These are phyloP conservation scores for Trypanosomatidae sp. DNA, from an alignment of 208 protist species.

Conservation along the genomic window DNA sequence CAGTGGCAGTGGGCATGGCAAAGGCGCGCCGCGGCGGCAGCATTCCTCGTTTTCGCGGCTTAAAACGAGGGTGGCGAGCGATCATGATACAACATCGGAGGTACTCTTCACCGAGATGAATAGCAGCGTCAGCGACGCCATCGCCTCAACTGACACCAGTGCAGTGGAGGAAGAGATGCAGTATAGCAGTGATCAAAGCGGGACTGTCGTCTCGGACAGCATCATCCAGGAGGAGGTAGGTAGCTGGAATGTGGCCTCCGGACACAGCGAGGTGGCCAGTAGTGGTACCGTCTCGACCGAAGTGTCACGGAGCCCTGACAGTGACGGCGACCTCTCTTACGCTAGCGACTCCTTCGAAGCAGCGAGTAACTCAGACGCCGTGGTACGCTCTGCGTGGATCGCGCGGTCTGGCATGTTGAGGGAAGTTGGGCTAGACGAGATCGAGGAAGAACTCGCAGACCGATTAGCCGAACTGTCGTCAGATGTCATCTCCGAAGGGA, in stretches of 20 bases:
- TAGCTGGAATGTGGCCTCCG: constrained; percentile 2
- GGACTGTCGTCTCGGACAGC: constrained; percentile 18
- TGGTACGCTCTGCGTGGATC: neutral
- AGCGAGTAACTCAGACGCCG: neutral
- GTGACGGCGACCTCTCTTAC: neutral
- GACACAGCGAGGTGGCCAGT: constrained; percentile 1
- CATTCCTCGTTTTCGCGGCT: neutral
- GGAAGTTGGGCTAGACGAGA: constrained; percentile 20
- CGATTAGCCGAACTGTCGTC: constrained; percentile 24
- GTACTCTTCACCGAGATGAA: neutral
- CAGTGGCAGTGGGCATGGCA: neutral
- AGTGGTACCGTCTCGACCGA: constrained; percentile 4
- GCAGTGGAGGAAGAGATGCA: constrained; percentile 46
- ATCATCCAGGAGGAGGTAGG: constrained; percentile 31
- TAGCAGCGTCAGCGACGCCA: constrained; percentile 8
- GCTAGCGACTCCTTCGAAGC: neutral
- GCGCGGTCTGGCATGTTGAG: neutral
- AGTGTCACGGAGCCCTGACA: neutral
- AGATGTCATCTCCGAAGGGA: constrained; percentile 7
- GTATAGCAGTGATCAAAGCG: constrained; percentile 17
- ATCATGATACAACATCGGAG: neutral
- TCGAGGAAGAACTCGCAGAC: constrained; percentile 27
- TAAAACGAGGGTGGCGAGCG: neutral
- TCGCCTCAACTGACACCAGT: constrained; percentile 8
- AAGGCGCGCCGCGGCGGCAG: neutral